These are phyloP conservation scores for Euphorbia neoarborescens DNA, from an alignment of 441 rosid species.

Conservation along the genomic window DNA sequence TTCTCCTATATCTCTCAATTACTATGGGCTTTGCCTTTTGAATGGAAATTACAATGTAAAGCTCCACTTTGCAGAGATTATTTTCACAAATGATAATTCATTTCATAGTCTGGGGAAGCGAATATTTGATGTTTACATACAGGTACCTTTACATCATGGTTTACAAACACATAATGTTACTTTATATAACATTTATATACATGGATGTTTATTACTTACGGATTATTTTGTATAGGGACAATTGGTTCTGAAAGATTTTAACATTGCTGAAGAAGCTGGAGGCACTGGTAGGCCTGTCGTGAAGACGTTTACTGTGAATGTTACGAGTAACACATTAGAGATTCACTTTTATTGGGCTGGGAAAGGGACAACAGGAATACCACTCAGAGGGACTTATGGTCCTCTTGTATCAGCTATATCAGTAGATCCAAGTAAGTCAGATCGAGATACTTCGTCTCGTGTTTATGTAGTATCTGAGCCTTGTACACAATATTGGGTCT, in stretches of 20 bases:
- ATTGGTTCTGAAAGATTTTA: conserved; percentile 53
- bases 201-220: neutral
- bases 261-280: conserved; percentile 60
- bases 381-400: conserved; percentile 69
- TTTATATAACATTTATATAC: neutral
- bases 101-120: conserved; percentile 59
- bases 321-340: conserved; percentile 53
- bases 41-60: conserved; percentile 61
- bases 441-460: neutral
- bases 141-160: conserved; percentile 32
- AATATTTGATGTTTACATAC: conserved; percentile 64
- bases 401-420: conserved; percentile 86
- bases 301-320: conserved; percentile 31
- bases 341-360: conserved; percentile 77
- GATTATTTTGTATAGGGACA: conserved; percentile 35
- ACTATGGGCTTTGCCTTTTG: conserved; percentile 71
- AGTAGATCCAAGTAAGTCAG: conserved; percentile 62
- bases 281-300: conserved; percentile 52
- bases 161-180: neutral
- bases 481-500: no score
- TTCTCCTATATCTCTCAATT: conserved; percentile 70
- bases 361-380: conserved; percentile 87
- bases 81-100: conserved; percentile 44
- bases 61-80: conserved; percentile 82
- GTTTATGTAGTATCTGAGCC: no score